Conservation (phyloP, 2,329 filamentous ascomycete genomes). For the Diaporthe vaccinii region DNA sequence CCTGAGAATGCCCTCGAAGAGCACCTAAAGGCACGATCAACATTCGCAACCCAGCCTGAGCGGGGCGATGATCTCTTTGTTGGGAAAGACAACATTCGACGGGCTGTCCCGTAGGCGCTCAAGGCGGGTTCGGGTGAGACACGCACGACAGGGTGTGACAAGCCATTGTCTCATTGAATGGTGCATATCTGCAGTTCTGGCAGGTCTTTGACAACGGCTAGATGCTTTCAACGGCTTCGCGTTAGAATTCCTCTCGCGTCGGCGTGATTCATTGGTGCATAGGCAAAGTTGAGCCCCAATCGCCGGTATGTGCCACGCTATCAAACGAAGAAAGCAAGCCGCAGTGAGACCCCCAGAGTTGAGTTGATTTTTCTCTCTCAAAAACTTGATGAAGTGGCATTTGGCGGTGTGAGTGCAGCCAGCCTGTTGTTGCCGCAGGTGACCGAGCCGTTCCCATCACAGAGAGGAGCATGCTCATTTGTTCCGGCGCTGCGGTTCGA, state of each 20-base stretch:
- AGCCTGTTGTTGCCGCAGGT: conserved; percentile 47
- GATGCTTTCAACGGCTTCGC: conserved; percentile 42
- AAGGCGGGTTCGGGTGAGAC: conserved; percentile 20
- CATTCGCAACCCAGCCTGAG: neutral
- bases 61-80: conserved; percentile 25
- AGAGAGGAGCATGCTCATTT: conserved; percentile 25
- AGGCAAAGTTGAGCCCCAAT: conserved; percentile 21
- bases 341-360: neutral
- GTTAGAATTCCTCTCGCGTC: conserved; percentile 5
- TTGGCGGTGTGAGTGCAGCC: conserved; percentile 49
- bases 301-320: neutral
- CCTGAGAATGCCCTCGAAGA: neutral
- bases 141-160: conserved; percentile 26
- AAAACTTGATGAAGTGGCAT: conserved; percentile 30
- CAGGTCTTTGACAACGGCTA: conserved; percentile 35
- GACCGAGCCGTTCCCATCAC: conserved; percentile 43
- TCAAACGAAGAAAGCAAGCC: neutral
- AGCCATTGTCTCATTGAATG: conserved; percentile 29
- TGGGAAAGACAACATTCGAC: conserved; percentile 27
- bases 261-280: conserved; percentile 10
- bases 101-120: conserved; percentile 6
- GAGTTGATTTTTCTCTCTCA: neutral
- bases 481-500: conserved; percentile 35
- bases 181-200: conserved; percentile 38
- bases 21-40: neutral